Evolutionary conservation across 345 rosid species (phyloP).

Genomic region (Noccaea bulbosa): DNA sequence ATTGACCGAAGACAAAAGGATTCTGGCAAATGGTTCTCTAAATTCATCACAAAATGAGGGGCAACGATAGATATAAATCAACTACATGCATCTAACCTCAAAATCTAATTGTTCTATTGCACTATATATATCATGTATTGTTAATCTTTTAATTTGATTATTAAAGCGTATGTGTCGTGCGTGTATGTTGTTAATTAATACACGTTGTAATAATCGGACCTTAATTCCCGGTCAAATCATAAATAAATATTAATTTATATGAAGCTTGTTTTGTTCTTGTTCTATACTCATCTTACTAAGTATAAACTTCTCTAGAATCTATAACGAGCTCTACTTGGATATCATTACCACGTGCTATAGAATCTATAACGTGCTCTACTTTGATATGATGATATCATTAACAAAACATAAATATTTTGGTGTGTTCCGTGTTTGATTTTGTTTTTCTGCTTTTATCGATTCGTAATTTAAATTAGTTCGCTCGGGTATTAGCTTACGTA

Average conservation of each 20-base stretch:
- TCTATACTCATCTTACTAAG: too few relatives aligned
- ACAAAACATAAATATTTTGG: slow-evolving; percentile 1
- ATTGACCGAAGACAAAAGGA: slow-evolving; percentile 32
- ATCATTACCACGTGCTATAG: background rate
- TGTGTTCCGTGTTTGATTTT: background rate
- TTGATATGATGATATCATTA: background rate
- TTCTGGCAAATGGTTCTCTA: slow-evolving; percentile 47
- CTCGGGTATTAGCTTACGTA: slow-evolving; percentile 49
- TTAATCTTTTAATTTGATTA: too few relatives aligned
- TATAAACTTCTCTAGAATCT: too few relatives aligned
- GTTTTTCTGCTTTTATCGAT: background rate
- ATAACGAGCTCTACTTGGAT: too few relatives aligned
- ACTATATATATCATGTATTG: background rate
- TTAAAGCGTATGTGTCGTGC: background rate
- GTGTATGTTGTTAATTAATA: background rate
- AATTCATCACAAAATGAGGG: slow-evolving; percentile 26
- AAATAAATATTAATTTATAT: background rate
- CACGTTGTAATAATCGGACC: slow-evolving; percentile 4
- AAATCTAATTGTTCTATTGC: background rate
- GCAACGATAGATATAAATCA: background rate
- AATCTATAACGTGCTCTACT: too few relatives aligned
- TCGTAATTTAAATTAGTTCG: slow-evolving; percentile 9
- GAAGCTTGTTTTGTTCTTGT: background rate
- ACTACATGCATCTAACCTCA: background rate
- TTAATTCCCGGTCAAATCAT: background rate